phyloP scores from a whole-genome alignment of 345 rosid genomes.

The Cochlearia excelsa region DNA sequence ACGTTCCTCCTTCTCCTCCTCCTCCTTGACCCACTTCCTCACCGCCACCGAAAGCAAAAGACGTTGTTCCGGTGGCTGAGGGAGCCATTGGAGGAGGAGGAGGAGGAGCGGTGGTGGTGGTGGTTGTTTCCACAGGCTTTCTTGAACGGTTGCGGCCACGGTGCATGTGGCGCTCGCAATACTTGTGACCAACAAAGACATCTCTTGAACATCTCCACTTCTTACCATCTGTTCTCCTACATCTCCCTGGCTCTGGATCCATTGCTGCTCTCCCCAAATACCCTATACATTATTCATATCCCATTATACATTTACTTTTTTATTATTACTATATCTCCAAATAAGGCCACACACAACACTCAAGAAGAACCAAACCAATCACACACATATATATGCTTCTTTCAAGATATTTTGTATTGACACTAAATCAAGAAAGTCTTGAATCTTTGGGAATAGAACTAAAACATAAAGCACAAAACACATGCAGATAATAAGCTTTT shows the following conservation, averaged over 20 bases:
- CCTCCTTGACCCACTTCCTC: conserved; percentile 44
- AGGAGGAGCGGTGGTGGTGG: conserved; percentile 33
- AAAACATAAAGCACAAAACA: conserved; percentile 23
- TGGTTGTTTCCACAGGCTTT: conserved; percentile 99
- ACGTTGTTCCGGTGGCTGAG: conserved; percentile 18
- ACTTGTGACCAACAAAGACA: conserved; percentile 82
- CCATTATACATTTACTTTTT: conserved; percentile 27
- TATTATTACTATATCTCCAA: conserved; percentile 5
- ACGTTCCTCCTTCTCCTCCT: conserved; percentile 37
- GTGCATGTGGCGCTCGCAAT: conserved; percentile 99
- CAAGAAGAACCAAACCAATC: not conserved
- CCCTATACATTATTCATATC: conserved; percentile 49
- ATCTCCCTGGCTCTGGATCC: conserved; percentile 99
- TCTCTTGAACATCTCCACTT: conserved; percentile 99
- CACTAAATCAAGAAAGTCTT: not conserved
- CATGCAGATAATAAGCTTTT: conserved; percentile 14
- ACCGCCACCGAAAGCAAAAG: conserved; percentile 35
- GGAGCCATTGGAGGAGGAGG: conserved; percentile 35
- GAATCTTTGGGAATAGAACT: conserved; percentile 33
- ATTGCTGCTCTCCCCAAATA: conserved; percentile 78
- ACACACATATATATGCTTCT: not conserved
- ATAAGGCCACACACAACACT: conserved; percentile 1
- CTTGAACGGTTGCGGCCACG: conserved; percentile 99
- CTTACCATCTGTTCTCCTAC: conserved; percentile 97
- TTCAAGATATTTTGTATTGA: not conserved